Evolutionary conservation across 2,329 filamentous ascomycete species (phyloP).

Genomic region (Penicillium frequentans): DNA sequence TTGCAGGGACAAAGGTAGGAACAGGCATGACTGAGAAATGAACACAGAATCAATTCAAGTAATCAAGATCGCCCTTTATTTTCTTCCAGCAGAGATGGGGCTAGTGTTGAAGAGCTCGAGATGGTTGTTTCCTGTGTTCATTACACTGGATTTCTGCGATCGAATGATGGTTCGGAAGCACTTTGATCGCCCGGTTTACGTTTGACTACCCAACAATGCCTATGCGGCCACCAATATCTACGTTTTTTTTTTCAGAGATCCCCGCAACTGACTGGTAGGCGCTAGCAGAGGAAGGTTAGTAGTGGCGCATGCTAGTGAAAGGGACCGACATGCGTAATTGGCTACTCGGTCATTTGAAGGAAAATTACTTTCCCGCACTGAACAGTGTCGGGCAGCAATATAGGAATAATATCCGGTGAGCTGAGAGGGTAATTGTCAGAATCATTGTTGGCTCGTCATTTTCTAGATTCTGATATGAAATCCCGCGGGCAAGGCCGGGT

Average conservation of each 20-base stretch:
- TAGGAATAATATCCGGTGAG: background rate
- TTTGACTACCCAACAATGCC: background rate
- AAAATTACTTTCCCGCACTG: background rate
- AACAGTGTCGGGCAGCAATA: background rate
- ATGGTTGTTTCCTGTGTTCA: no score
- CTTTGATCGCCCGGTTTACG: background rate
- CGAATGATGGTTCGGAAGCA: background rate
- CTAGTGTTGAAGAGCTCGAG: no score
- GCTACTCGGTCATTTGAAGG: background rate
- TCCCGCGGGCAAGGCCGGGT: background rate
- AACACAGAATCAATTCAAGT: background rate
- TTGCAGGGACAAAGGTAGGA: background rate
- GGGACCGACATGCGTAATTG: background rate
- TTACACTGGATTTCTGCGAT: background rate
- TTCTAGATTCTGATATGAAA: background rate
- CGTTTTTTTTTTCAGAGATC: background rate
- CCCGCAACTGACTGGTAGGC: background rate
- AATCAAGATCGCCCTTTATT: background rate
- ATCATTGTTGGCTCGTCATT: background rate
- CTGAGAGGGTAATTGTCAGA: background rate
- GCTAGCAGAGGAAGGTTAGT: background rate
- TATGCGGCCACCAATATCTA: background rate
- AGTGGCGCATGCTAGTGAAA: background rate
- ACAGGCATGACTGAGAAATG: background rate
- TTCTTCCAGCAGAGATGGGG: background rate